Base-by-base conservation (phyloP, 2,329 filamentous ascomycete genomes). In the Dothistroma pini region DNA sequence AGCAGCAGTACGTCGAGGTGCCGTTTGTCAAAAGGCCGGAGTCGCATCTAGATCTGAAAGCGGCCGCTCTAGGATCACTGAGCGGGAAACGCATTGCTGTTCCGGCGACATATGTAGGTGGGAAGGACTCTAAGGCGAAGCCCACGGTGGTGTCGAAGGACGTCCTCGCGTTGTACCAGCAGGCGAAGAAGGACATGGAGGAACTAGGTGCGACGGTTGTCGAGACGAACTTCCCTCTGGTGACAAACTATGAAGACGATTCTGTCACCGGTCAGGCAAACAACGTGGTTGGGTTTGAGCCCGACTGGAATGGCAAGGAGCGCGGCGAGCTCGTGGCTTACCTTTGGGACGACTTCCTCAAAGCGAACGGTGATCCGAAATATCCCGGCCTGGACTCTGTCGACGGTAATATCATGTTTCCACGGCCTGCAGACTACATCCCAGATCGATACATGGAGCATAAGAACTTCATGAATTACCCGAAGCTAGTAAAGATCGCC, bases 311-410 rank as follows among this genome's bases (percentile, higher is more conserved):
- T 44, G 70, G 68, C 54, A 75, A 77, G 29, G 81, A 83, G 64
- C 75, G 80, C 58, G 75, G 79, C 21, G 71, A 77, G n/a, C 71
- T 83, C 1, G 78, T 83, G 2, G 79, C 81, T 1, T 78, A 80
- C 63, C 76, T 78, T 0, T 84, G 82, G 82, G 77, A 84, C 58
- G 77, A 80, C 50, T 84, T 84, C 56, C 72, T 84, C 1, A 62
- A 66, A 1, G 61, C 70, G 1, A 82, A 81, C 61, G 70, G 69
- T 8, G 79, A 82, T 58, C 51, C 72, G 0, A 75, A 73, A 0
- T 71, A 77, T 38, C 67, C 75, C 1, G 72, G 70, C 35, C 71
- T 83, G 3, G 65, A 70, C 0, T 68, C 70, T 9, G 77, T 83
- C 2, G 75, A 84, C 53, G 65, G 73, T 0, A 54, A 58, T 0